phyloP scores from a whole-genome alignment of 768 basidiomycete species.

The Tylopilus subfusipes region DNA sequence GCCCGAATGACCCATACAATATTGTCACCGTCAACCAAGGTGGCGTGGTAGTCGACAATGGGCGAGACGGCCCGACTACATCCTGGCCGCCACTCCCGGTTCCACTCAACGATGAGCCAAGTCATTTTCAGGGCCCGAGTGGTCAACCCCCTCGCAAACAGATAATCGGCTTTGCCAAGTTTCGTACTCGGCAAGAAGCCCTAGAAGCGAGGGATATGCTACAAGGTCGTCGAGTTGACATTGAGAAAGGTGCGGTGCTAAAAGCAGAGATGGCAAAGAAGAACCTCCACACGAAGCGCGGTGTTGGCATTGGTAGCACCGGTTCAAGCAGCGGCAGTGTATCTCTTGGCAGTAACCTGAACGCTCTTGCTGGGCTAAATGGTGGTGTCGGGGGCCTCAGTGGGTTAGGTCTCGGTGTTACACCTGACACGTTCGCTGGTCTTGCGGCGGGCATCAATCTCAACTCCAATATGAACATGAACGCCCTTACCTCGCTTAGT shows the following conservation, averaged over 20 bases:
- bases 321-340: conserved; percentile 27
- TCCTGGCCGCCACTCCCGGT: conserved; percentile 55
- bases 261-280: conserved; percentile 99
- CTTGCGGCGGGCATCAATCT: conserved; percentile 30
- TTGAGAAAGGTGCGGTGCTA: conserved; percentile 86
- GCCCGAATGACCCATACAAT: conserved; percentile 79
- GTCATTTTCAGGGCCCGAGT: conserved; percentile 31
- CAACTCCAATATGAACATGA: conserved; percentile 27
- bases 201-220: conserved; percentile 82
- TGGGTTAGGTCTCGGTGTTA: conserved; percentile 24
- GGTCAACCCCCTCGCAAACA: conserved; percentile 75
- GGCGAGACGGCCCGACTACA: conserved; percentile 66
- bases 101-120: conserved; percentile 32
- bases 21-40: conserved; percentile 80
- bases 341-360: conserved; percentile 26
- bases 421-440: conserved; percentile 27
- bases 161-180: conserved; percentile 98
- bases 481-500: conserved; percentile 23
- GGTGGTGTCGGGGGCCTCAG: conserved; percentile 29
- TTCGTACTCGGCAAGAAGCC: conserved; percentile 83
- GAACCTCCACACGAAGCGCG: conserved; percentile 94
- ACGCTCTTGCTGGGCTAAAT: conserved; percentile 22
- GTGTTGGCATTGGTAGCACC: conserved; percentile 63
- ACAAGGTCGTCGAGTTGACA: conserved; percentile 87
- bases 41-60: conserved; percentile 76